phyloP scores from a whole-genome alignment of 2,329 filamentous ascomycete genomes.

The Venturia effusa region DNA sequence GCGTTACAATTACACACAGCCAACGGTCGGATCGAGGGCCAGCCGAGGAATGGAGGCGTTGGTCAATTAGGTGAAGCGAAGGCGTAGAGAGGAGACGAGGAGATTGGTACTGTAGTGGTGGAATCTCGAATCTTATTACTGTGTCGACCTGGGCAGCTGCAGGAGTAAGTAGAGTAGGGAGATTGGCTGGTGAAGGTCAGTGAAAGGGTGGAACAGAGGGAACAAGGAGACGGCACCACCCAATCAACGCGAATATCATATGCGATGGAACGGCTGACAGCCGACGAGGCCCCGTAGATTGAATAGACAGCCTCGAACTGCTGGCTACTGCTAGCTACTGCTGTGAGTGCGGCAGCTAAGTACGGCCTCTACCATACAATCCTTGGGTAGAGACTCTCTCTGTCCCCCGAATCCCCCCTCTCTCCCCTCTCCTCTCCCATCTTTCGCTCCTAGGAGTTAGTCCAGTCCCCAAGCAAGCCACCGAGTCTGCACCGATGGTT shows the following conservation, averaged over 20 bases:
- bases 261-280: neutral
- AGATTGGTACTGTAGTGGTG: neutral
- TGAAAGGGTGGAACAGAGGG: neutral
- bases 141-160: too few species aligned
- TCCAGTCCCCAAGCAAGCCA: neutral
- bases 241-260: neutral
- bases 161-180: neutral
- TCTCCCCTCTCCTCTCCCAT: neutral
- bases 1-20: neutral
- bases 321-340: neutral
- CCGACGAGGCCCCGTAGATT: neutral
- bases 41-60: constrained; percentile 2
- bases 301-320: neutral
- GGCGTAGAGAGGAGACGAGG: neutral
- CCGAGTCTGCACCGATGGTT: neutral
- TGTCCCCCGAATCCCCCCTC: neutral
- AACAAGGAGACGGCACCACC: neutral
- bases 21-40: neutral
- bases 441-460: neutral
- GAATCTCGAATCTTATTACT: too few species aligned
- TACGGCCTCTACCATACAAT: neutral
- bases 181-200: neutral
- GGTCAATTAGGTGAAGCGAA: neutral
- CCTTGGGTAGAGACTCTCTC: too few species aligned
- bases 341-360: neutral